Evolutionary conservation across 768 basidiomycete genomes (phyloP).

Genomic region (Fibroporia radiculosa): DNA sequence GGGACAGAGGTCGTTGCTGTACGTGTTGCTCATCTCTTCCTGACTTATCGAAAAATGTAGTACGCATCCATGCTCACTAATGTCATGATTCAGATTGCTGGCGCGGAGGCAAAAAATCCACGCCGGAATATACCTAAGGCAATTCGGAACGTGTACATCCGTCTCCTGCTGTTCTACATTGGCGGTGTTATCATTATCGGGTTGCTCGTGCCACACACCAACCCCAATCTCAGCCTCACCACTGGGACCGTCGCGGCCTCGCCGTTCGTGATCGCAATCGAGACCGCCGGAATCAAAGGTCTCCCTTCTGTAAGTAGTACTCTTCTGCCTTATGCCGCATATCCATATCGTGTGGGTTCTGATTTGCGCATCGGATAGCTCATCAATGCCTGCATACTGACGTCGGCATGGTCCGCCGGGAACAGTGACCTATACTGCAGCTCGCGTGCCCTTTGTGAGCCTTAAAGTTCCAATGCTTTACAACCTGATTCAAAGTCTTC

Average conservation of each 20-base stretch:
- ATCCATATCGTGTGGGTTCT: too few species aligned
- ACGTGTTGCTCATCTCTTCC: slow-evolving; percentile 7
- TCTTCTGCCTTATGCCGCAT: neutral
- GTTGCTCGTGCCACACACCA: slow-evolving; percentile 41
- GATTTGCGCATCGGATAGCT: slow-evolving; percentile 16
- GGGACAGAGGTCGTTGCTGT: slow-evolving; percentile 49
- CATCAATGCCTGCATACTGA: slow-evolving; percentile 23
- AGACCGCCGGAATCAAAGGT: slow-evolving; percentile 49
- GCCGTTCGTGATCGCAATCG: slow-evolving; percentile 53
- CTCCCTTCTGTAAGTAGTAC: slow-evolving; percentile 41
- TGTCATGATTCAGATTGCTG: slow-evolving; percentile 26
- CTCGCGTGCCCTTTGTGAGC: slow-evolving; percentile 31
- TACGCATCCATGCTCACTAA: neutral
- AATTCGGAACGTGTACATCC: slow-evolving; percentile 39
- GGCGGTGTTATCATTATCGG: slow-evolving; percentile 37
- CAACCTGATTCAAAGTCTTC: slow-evolving; percentile 1
- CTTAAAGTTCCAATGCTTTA: neutral
- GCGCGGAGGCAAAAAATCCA: slow-evolving; percentile 45
- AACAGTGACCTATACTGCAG: slow-evolving; percentile 33
- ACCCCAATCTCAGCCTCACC: slow-evolving; percentile 31
- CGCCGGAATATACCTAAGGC: slow-evolving; percentile 34
- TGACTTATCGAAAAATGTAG: neutral
- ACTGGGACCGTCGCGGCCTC: slow-evolving; percentile 35
- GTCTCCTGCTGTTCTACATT: slow-evolving; percentile 42
- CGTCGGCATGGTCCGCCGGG: slow-evolving; percentile 33